Evolutionary conservation across 768 basidiomycete species (phyloP).

Genomic region (Psilocybe cubensis): DNA sequence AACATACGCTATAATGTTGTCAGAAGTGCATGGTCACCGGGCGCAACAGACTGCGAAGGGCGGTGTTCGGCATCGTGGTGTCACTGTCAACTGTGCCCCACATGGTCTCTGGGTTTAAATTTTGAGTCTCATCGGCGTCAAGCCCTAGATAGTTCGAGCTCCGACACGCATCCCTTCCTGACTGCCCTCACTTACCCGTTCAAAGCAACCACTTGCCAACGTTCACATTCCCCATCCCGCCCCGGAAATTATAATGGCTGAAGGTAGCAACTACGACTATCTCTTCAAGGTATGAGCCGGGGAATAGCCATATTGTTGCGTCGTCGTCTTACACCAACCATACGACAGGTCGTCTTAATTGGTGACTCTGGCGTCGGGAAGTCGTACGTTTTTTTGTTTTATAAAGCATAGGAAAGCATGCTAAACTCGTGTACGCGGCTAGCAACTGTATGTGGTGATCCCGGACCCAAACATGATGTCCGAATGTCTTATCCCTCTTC

Average conservation of each 20-base stretch:
- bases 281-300: constrained; percentile 86
- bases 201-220: neutral
- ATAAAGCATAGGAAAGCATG: neutral
- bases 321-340: constrained; percentile 11
- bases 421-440: constrained; percentile 13
- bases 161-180: constrained; percentile 2
- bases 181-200: constrained; percentile 1
- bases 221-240: constrained; percentile 9
- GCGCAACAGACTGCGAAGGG: neutral
- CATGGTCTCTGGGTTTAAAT: neutral
- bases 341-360: constrained; percentile 89
- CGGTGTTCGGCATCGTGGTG: neutral
- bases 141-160: neutral
- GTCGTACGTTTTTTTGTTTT: constrained; percentile 71
- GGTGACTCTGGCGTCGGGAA: constrained; percentile 99
- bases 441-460: constrained; percentile 63
- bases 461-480: neutral
- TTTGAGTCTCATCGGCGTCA: neutral
- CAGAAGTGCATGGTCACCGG: neutral
- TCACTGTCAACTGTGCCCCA: neutral
- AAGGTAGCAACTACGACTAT: constrained; percentile 97
- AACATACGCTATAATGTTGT: no score
- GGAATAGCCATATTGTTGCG: neutral
- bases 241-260: constrained; percentile 61
- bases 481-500: neutral